Base-by-base conservation (phyloP, 306 rosid species). In the Cercis canadensis region DNA sequence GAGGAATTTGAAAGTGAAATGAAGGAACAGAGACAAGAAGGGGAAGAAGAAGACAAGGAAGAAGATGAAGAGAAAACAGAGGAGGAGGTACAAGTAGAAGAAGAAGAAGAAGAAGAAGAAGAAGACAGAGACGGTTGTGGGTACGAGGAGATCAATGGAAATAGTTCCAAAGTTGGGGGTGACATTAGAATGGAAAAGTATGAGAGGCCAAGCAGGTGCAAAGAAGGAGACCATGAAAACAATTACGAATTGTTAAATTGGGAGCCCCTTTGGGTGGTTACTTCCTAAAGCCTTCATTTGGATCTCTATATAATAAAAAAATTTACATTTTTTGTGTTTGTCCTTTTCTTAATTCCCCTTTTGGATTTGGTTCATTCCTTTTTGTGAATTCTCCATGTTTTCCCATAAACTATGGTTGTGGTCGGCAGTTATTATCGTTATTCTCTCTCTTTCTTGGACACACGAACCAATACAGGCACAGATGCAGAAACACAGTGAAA, bases 341-440 rank as follows among this genome's bases (percentile, higher is more conserved):
- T 80, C 70, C 11, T 54, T 70, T 79, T 74, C 75, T 46, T 11
- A 69, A 32, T 17, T 68, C 16, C 57, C 7, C 55, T 34, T 54
- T 60, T 51, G 41, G 58, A 24, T 65, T 53, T 9, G 33, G 9
- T 41, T 24, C 55, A 17, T 51, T 60, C 29, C 34, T 7, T 39
- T 36, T 7, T 19, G 21, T 62, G 57, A 45, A 43, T 44, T 73
- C 32, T 0, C 43, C 24, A 4, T 62, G 69, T 81, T 65, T 69
- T 32, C 56, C 41, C 69, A 60, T 68, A 56, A 77, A 55, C 61
- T 74, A 67, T 62, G 87, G 73, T 53, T 71, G 43, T 67, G 69
- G 81, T 71, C 19, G 87, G 75, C 32, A 74, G 88, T 85, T 87
- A 85, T 70, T 83, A 78, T 82, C 57, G 92, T 86, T 88, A 74